Evolutionary conservation across 441 rosid genomes (phyloP), one percentile per base, ranked within the genome.

Genomic region (Bocquillonia castaneifolia): DNA sequence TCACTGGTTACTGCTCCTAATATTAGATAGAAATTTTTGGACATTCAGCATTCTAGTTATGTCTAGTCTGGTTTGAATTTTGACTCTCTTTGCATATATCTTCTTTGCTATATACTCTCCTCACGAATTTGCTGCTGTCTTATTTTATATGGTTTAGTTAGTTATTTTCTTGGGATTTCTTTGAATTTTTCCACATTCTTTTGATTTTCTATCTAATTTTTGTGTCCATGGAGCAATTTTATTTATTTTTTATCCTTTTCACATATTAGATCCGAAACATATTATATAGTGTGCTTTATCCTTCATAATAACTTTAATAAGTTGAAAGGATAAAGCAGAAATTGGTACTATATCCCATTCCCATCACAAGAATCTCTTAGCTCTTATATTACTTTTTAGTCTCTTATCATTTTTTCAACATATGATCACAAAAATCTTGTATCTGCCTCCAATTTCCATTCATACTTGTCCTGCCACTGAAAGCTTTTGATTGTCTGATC

Each of bases 31-130:
- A n/a, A 17, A 57, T 47, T 28, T 44, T 2, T 48, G 25, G 51
- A 64, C 18, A 17, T 8, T 48, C 50, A 14, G 6, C 37, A 20
- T 48, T 65, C 25, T 15, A 45, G 26, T 48, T 10, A 34, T 62
- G 54, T 70, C 18, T 70, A 37, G 56, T n/a, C 22, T 7, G 31
- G 15, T 58, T 64, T 26, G 37, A 57, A 54, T 64, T 18, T 63
- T 31, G 15, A 54, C 29, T 71, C 37, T 12, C 45, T 60, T 57
- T 63, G n/a, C 28, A 48, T 25, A 15, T 48, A 47, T 68, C 13
- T 31, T 17, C 44, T 57, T 31, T 40, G 64, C 47, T 20, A 37
- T 25, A 25, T 45, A 23, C 37, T 6, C 17, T 23, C 14, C 18
- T 51, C 29, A 59, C 37, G 39, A 53, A 60, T 51, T 42, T 37